Evolutionary conservation across 2,329 filamentous ascomycete genomes (phyloP).

Genomic region (Pseudogymnoascus sp.): DNA sequence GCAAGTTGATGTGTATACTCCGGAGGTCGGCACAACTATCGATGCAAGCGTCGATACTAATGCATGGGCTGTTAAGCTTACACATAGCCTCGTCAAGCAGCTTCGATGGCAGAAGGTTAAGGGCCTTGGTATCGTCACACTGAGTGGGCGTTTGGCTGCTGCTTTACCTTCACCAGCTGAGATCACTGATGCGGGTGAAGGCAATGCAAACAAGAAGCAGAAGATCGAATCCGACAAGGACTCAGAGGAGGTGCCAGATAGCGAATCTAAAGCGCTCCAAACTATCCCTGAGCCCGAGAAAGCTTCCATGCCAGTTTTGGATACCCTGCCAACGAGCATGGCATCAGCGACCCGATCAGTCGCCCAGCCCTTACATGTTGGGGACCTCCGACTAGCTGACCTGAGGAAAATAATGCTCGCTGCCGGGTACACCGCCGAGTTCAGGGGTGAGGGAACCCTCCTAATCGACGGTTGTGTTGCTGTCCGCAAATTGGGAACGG

Average conservation of each 20-base stretch:
- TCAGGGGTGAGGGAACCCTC: constrained; percentile 84
- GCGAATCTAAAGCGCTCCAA: constrained; percentile 9
- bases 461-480: constrained; percentile 83
- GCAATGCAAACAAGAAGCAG: constrained; percentile 35
- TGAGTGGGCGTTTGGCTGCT: constrained; percentile 65
- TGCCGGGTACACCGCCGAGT: constrained; percentile 80
- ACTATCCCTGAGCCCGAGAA: constrained; percentile 11
- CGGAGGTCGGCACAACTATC: constrained; percentile 61
- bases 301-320: constrained; percentile 30
- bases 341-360: constrained; percentile 66
- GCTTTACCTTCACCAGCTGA: constrained; percentile 31
- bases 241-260: constrained; percentile 17
- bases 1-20: constrained; percentile 68
- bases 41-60: constrained; percentile 97
- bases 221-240: constrained; percentile 31
- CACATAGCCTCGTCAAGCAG: constrained; percentile 73
- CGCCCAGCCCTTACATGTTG: constrained; percentile 86
- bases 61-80: constrained; percentile 90
- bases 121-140: constrained; percentile 82
- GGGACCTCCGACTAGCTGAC: constrained; percentile 83
- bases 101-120: constrained; percentile 93
- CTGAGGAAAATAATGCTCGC: constrained; percentile 75
- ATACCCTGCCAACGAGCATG: constrained; percentile 47
- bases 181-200: constrained; percentile 33
- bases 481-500: constrained; percentile 80